These are phyloP conservation scores for Chrysoporthe puriensis DNA, from an alignment of 2,329 filamentous ascomycete genomes.

Conservation along the genomic window DNA sequence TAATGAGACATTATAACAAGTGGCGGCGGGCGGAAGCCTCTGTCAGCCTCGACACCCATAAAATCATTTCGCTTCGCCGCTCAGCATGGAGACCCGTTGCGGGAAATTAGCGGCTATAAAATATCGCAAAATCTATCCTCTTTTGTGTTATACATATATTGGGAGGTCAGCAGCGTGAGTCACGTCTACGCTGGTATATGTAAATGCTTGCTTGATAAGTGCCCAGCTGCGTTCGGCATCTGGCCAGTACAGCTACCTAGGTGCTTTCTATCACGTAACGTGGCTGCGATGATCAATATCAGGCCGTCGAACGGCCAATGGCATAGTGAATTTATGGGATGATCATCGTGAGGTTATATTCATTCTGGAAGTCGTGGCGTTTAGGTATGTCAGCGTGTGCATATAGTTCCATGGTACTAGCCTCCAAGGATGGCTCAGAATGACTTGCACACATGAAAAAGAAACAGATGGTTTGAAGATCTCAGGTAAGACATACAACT, in stretches of 20 bases:
- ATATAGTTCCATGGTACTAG: background rate
- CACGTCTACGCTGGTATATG: background rate
- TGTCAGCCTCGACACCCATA: background rate
- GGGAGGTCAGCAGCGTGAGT: background rate
- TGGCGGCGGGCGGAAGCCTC: background rate
- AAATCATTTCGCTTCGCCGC: background rate
- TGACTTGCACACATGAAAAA: background rate
- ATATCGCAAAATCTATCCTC: background rate
- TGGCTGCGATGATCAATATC: background rate
- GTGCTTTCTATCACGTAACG: background rate
- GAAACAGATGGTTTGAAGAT: background rate
- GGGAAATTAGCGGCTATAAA: too few species aligned
- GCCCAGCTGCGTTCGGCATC: background rate
- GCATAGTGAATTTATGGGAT: background rate
- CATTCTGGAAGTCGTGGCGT: background rate
- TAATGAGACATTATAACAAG: background rate
- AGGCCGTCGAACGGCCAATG: background rate
- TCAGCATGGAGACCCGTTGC: background rate
- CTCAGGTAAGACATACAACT: background rate
- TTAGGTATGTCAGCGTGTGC: background rate
- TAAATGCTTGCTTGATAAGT: background rate
- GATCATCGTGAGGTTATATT: background rate
- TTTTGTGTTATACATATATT: background rate
- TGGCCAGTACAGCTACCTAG: background rate
- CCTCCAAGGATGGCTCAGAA: background rate